Evolutionary conservation across 352 stramenopile species (phyloP).

Genomic region (Pythium folliculosum): DNA sequence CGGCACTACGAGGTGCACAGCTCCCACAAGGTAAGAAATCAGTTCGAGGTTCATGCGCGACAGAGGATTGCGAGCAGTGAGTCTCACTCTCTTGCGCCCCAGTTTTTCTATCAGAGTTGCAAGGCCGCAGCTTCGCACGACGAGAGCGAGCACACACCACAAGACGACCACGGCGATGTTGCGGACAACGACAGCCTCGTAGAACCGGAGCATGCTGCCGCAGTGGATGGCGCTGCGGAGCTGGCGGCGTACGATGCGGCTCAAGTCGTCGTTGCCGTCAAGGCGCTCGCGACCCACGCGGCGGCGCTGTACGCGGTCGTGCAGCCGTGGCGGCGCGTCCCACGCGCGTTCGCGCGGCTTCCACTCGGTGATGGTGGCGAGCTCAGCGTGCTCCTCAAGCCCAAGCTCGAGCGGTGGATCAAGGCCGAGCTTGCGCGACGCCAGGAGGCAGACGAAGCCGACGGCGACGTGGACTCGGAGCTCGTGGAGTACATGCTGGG

Average conservation of each 20-base stretch:
- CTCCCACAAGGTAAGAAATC: constrained; percentile 3
- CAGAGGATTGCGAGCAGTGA: too few relatives aligned
- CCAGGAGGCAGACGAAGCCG: constrained; percentile 14
- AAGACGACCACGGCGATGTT: not conserved
- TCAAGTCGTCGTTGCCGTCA: constrained; percentile 27
- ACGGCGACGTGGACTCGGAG: constrained; percentile 48
- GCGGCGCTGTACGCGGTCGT: constrained; percentile 48
- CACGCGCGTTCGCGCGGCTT: constrained; percentile 41
- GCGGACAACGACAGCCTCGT: constrained; percentile 7
- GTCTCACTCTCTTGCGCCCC: not conserved
- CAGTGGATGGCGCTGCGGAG: not conserved
- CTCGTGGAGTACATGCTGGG: constrained; percentile 67
- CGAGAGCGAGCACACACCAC: not conserved
- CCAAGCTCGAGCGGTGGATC: constrained; percentile 44
- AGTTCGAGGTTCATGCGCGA: not conserved
- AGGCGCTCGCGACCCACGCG: constrained; percentile 28
- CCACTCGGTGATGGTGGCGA: constrained; percentile 19
- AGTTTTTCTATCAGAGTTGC: constrained; percentile 14
- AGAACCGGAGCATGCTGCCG: not conserved
- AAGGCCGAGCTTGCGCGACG: constrained; percentile 44
- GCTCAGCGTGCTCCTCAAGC: constrained; percentile 19
- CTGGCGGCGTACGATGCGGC: not conserved
- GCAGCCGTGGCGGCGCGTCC: constrained; percentile 50
- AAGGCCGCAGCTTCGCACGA: not conserved
- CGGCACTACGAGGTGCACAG: not conserved